Evolutionary conservation across 768 basidiomycete genomes (phyloP).

Genomic region (Suillus subluteus): DNA sequence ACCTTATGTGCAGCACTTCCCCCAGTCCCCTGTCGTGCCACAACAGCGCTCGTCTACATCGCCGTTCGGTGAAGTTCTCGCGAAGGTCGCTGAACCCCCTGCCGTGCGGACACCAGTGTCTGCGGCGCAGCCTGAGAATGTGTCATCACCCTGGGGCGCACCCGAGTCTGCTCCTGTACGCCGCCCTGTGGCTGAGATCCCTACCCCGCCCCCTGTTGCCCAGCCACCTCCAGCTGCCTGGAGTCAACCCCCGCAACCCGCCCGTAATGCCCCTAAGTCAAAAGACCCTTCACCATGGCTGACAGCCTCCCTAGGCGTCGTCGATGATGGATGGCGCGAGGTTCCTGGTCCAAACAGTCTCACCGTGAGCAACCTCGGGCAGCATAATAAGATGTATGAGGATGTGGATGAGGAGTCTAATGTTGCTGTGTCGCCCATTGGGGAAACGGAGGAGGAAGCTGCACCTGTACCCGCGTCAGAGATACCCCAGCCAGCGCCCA

Average conservation of each 20-base stretch:
- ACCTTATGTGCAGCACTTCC: constrained; percentile 25
- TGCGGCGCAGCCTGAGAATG: constrained; percentile 24
- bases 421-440: constrained; percentile 20
- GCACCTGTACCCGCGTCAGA: constrained; percentile 15
- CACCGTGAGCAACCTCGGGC: constrained; percentile 59
- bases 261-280: constrained; percentile 21
- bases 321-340: constrained; percentile 52
- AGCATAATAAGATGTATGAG: constrained; percentile 57
- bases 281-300: constrained; percentile 61
- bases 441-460: constrained; percentile 16
- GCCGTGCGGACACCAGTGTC: constrained; percentile 26
- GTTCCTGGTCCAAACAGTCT: constrained; percentile 50
- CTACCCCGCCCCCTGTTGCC: constrained; percentile 18
- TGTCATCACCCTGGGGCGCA: constrained; percentile 26
- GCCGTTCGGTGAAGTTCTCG: constrained; percentile 26
- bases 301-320: constrained; percentile 46
- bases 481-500: constrained; percentile 15
- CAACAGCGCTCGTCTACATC: constrained; percentile 27
- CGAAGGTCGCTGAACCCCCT: constrained; percentile 23
- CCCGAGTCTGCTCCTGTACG: constrained; percentile 15
- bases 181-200: constrained; percentile 20
- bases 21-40: constrained; percentile 27
- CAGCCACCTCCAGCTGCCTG: constrained; percentile 38
- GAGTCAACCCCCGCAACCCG: constrained; percentile 31
- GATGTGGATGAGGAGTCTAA: constrained; percentile 28